These are phyloP conservation scores for Cryptococcus sp. DNA, from an alignment of 1,284 basidiomycete species.

Conservation along the genomic window DNA sequence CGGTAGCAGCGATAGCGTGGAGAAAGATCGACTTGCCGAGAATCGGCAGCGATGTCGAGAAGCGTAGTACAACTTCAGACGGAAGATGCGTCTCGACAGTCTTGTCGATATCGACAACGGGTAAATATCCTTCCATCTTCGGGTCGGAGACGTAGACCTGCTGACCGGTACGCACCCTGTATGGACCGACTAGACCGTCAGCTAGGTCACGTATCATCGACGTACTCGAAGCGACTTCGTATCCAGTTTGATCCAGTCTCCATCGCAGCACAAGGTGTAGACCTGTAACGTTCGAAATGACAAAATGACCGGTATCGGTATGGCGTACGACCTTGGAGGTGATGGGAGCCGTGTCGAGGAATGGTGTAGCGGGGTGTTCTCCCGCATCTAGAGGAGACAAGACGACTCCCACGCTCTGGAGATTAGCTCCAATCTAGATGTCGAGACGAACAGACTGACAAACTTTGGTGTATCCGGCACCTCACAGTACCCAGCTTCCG, in stretches of 20 bases:
- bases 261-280: slow-evolving; percentile 68
- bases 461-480: slow-evolving; percentile 63
- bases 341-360: slow-evolving; percentile 59
- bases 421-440: background rate
- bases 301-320: slow-evolving; percentile 56
- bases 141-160: slow-evolving; percentile 70
- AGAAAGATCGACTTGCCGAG: slow-evolving; percentile 27
- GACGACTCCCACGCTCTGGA: slow-evolving; percentile 61
- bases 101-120: slow-evolving; percentile 48
- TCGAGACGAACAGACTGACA: slow-evolving; percentile 50
- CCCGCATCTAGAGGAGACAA: slow-evolving; percentile 53
- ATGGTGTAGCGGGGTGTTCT: slow-evolving; percentile 44
- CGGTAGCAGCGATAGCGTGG: slow-evolving; percentile 57
- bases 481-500: slow-evolving; percentile 64
- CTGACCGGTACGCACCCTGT: slow-evolving; percentile 71
- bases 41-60: slow-evolving; percentile 10
- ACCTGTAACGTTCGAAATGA: slow-evolving; percentile 69
- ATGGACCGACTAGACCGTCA: slow-evolving; percentile 64
- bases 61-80: slow-evolving; percentile 27
- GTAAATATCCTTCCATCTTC: slow-evolving; percentile 47
- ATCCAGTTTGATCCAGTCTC: slow-evolving; percentile 74
- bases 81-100: slow-evolving; percentile 8
- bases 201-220: slow-evolving; percentile 7
- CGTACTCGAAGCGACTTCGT: slow-evolving; percentile 74
- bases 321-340: background rate